Percentiles rank a stretch among this genome's conserved stretches.
Evolutionary conservation across 2,329 filamentous ascomycete genomes (phyloP).

Genomic region (Fusarium sp.): DNA sequence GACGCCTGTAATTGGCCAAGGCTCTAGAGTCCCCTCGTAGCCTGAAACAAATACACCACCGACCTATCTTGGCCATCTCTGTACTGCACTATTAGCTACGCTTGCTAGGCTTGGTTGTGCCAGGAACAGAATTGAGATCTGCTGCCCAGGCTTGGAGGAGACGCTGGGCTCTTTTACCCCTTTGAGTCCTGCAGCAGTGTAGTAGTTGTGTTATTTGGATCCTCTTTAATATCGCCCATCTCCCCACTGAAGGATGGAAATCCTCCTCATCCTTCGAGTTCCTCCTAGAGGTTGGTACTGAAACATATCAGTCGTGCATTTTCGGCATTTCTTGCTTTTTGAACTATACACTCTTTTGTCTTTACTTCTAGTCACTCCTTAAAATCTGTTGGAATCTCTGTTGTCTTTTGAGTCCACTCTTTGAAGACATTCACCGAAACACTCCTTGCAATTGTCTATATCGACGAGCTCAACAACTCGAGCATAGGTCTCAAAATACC

Average conservation of each 20-base stretch:
- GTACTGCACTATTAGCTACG: background rate
- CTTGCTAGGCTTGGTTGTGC: background rate
- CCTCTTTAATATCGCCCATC: slow-evolving; percentile 33
- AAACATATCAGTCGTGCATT: slow-evolving; percentile 27
- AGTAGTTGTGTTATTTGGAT: background rate
- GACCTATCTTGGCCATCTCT: slow-evolving; percentile 7
- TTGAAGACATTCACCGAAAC: slow-evolving; percentile 22
- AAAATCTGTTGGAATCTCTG: slow-evolving; percentile 25
- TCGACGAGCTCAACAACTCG: background rate
- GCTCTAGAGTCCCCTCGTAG: background rate
- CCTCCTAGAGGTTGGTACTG: slow-evolving; percentile 32
- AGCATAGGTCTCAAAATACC: slow-evolving; percentile 1
- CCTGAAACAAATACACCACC: slow-evolving; percentile 34
- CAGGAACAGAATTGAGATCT: slow-evolving; percentile 38
- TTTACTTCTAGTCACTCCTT: slow-evolving; percentile 29
- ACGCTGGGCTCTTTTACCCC: slow-evolving; percentile 19
- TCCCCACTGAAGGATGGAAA: slow-evolving; percentile 3
- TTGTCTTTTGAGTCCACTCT: slow-evolving; percentile 19
- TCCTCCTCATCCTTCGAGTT: slow-evolving; percentile 13
- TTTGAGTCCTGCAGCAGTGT: background rate
- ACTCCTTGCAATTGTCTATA: background rate
- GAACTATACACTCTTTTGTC: slow-evolving; percentile 36
- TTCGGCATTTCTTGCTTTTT: slow-evolving; percentile 15
- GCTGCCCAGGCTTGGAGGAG: slow-evolving; percentile 9
- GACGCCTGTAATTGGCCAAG: slow-evolving; percentile 17